Base-by-base conservation (phyloP, 495 filamentous ascomycete species). In the Hypoxylon lenormandii region DNA sequence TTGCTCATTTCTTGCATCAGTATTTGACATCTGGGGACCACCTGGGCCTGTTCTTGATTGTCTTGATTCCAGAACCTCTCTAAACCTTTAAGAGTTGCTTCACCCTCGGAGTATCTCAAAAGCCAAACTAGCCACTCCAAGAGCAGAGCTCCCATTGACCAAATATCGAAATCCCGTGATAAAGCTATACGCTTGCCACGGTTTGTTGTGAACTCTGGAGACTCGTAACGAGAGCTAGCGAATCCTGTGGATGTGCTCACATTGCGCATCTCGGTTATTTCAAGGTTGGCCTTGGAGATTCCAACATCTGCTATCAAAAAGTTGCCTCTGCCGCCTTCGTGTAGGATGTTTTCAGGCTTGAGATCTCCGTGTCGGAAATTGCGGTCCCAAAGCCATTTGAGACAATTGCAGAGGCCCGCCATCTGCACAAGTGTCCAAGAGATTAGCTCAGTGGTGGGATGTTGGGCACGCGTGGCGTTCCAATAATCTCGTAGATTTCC, bases 71-170 rank as follows among this genome's bases (percentile, higher is more conserved):
- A 48, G 21, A 23, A 48, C 12, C 11, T 8, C 7, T 23, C 19
- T 8, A 22, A 1, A 11, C 5, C 10, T 1, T 11, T 23, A 11
- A 48, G 22, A 11, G 7, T 26, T 23, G 13, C 1, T 5, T 23
- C 18, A 18, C 19, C 46, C 8, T 48, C 19, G 13, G 19, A 42
- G n/a, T 69, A 73, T 52, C 73, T 69, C 1, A 78, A 51, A 46
- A 80, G 42, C 77, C 77, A 80, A 15, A 76, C 50, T n/a, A 76
- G 38, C 30, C 69, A 63, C 61, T 80, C 77, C 12, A 80, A 47
- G 16, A 63, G 53, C 10, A 80, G 62, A 61, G 73, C 76, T 18
- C 77, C 77, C 53, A 80, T 73, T 0, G 76, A 74, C 77, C 77
- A 79, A 11, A 75, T 74, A 47, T 80, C 78, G 28, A 72, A 78